phyloP scores from a whole-genome alignment of 164 flowering plant species.

The Magnolia changhungtana region DNA sequence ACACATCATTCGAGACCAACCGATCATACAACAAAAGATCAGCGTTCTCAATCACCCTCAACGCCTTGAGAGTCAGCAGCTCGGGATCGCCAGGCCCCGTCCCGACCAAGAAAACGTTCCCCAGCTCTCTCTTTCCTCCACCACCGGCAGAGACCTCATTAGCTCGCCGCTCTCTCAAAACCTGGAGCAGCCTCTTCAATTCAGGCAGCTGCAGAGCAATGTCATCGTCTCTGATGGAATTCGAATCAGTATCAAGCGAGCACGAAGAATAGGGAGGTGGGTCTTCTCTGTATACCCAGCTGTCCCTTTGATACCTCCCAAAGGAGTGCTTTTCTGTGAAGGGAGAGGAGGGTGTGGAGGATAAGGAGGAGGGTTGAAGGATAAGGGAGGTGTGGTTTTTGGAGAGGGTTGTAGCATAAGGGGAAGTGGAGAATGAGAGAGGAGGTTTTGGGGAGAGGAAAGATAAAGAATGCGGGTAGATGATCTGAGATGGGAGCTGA shows the following conservation, averaged over 20 bases:
- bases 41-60: too few species aligned
- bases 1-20: too few species aligned
- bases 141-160: constrained; percentile 8
- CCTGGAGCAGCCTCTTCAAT: constrained; percentile 32
- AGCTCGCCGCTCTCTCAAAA: constrained; percentile 33
- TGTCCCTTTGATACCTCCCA: constrained; percentile 54
- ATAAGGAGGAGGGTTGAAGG: constrained; percentile 2
- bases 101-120: constrained; percentile 89
- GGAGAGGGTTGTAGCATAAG: not conserved
- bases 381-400: not conserved
- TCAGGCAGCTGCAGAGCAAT: too few species aligned
- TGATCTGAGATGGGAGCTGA: constrained; percentile 8
- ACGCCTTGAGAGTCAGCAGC: constrained; percentile 22
- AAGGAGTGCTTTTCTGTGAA: constrained; percentile 73
- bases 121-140: constrained; percentile 26
- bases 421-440: not conserved
- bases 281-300: constrained; percentile 46
- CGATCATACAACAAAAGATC: too few species aligned
- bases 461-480: not conserved
- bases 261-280: too few species aligned
- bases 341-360: constrained; percentile 27
- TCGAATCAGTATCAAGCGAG: too few species aligned
- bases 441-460: constrained; percentile 6
- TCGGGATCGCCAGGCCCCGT: constrained; percentile 99
- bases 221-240: too few species aligned